Percentiles rank a stretch among this genome's conserved stretches.
Evolutionary conservation across 75 land plant species (phyloP).

Genomic region (Pseudotsuga menziesii): DNA sequence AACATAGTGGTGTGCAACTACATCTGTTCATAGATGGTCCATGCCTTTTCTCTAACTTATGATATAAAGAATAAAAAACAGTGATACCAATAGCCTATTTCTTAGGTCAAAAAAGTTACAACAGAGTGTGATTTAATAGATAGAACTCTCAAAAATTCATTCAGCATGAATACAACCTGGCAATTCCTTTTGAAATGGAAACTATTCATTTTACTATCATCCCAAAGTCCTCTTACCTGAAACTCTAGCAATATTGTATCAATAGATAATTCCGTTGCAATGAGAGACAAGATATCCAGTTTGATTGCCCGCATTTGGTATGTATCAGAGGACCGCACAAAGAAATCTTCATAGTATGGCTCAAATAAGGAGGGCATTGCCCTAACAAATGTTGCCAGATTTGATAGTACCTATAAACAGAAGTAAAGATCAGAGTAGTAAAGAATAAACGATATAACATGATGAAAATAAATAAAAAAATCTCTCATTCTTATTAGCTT

Average conservation of each 20-base stretch:
- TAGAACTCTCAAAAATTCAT: background rate
- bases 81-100: background rate
- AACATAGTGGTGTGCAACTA: background rate
- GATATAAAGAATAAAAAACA: background rate
- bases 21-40: background rate
- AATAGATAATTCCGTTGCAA: conserved; percentile 85
- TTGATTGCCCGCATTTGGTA: conserved; percentile 73
- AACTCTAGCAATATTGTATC: conserved; percentile 72
- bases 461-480: too few relatives aligned
- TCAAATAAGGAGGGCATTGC: conserved; percentile 71
- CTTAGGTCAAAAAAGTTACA: background rate
- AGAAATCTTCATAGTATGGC: conserved; percentile 77
- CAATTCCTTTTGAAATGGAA: background rate
- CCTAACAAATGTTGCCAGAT: conserved; percentile 71
- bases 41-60: background rate
- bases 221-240: conserved; percentile 42
- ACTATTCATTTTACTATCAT: background rate
- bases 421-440: background rate
- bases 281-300: conserved; percentile 75
- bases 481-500: too few relatives aligned
- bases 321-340: conserved; percentile 60
- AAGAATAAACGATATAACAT: background rate
- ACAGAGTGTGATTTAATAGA: background rate
- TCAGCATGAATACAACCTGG: background rate
- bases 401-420: conserved; percentile 76